A percentile compares a stretch with the other conserved stretches of the same genome.
Evolutionary conservation across 208 protist genomes (phyloP).

Genomic region (Trypanosoma boissoni): DNA sequence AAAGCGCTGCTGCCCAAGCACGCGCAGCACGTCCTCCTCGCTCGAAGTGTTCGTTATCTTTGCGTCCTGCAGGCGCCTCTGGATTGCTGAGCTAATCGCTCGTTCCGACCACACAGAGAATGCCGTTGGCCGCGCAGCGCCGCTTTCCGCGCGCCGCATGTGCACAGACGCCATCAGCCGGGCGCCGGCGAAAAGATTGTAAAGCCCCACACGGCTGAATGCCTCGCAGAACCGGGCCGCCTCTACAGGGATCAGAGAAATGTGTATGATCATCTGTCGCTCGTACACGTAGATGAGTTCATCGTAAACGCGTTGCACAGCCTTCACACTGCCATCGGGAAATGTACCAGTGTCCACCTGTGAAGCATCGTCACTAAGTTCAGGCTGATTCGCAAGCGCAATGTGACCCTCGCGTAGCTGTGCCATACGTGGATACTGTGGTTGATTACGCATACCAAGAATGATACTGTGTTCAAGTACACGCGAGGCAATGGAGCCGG

Average conservation of each 20-base stretch:
- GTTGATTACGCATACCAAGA: slow-evolving; percentile 53
- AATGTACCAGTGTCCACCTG: neutral
- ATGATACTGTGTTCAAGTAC: slow-evolving; percentile 70
- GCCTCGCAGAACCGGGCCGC: slow-evolving; percentile 28
- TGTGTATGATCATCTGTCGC: slow-evolving; percentile 40
- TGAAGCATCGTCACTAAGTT: neutral
- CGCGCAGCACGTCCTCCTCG: slow-evolving; percentile 43
- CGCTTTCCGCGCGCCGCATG: slow-evolving; percentile 9
- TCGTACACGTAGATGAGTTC: slow-evolving; percentile 65
- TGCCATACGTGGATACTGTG: slow-evolving; percentile 30
- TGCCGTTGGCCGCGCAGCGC: slow-evolving; percentile 1
- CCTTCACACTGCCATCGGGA: slow-evolving; percentile 9
- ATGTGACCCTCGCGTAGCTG: slow-evolving; percentile 43
- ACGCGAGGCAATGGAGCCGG: slow-evolving; percentile 21
- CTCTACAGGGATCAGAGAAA: slow-evolving; percentile 27
- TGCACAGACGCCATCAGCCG: slow-evolving; percentile 41
- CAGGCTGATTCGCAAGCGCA: slow-evolving; percentile 13
- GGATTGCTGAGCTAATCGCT: slow-evolving; percentile 25
- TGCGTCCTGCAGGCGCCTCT: slow-evolving; percentile 21
- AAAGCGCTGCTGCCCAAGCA: slow-evolving; percentile 57
- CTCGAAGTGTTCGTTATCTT: slow-evolving; percentile 25
- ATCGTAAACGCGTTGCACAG: slow-evolving; percentile 49
- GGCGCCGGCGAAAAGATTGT: slow-evolving; percentile 52
- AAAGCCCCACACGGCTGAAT: slow-evolving; percentile 44
- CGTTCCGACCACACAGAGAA: slow-evolving; percentile 47